Evolutionary conservation across 2,329 filamentous ascomycete species (phyloP).

Genomic region (Aotearoamyces nothofagi): DNA sequence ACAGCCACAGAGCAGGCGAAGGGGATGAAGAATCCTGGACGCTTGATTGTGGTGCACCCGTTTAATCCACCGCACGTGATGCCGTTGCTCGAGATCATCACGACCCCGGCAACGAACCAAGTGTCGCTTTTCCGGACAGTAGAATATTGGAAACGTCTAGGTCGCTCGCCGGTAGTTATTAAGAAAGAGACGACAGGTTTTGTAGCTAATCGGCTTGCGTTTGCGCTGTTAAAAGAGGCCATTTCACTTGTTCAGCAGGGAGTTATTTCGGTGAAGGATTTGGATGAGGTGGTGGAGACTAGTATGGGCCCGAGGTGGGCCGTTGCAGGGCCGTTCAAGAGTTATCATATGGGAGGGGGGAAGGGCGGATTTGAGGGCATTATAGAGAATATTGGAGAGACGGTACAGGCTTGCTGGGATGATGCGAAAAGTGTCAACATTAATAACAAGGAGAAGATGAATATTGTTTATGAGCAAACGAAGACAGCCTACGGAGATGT

Average conservation of each 20-base stretch:
- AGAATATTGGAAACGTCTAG: conserved; percentile 27
- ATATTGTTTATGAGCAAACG: conserved; percentile 28
- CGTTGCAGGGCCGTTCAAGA: conserved; percentile 39
- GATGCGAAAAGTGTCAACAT: conserved; percentile 24
- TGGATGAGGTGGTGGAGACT: conserved; percentile 34
- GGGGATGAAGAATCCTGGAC: conserved; percentile 22
- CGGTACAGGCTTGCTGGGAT: conserved; percentile 37
- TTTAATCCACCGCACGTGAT: conserved; percentile 48
- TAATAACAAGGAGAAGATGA: conserved; percentile 28
- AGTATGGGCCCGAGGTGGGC: conserved; percentile 39
- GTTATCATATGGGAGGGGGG: conserved; percentile 42
- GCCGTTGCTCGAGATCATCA: conserved; percentile 43
- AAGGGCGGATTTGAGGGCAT: conserved; percentile 32
- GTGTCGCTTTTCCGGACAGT: conserved; percentile 24
- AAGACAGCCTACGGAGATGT: conserved; percentile 30
- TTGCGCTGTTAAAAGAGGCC: conserved; percentile 38
- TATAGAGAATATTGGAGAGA: conserved; percentile 38
- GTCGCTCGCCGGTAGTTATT: conserved; percentile 29
- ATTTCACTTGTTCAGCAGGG: conserved; percentile 36
- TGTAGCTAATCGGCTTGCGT: conserved; percentile 40
- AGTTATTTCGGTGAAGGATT: conserved; percentile 33
- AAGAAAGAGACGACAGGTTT: conserved; percentile 37
- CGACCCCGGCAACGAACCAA: conserved; percentile 25
- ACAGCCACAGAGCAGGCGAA: conserved; percentile 31
- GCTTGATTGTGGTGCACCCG: conserved; percentile 41